Base-by-base conservation (phyloP, 768 basidiomycete genomes). In the Lactarius akahatsu region DNA sequence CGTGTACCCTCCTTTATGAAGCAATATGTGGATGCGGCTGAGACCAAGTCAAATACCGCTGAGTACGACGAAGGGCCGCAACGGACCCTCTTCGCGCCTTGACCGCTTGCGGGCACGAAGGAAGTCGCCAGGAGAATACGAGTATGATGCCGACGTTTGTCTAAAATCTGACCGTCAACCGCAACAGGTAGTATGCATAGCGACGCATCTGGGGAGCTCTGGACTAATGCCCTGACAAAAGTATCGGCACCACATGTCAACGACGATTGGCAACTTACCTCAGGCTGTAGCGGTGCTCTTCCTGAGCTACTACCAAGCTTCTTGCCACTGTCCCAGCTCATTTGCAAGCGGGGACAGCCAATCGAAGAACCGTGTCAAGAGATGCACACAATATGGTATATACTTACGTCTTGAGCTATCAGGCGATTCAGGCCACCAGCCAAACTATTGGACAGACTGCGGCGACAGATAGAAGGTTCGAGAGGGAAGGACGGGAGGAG, bases 261-360 rank as follows among this genome's bases (percentile, higher is more conserved):
- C 36, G 28, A 65, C 36, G 28, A 65, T 41, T 28, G 43, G 63
- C 18, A 32, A n/a, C 90, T 94, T 98, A 43, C 95, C 94, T 32
- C 6, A 6, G 32, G 6, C 32, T 8, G 96, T 94, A n/a, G 96
- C 96, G 0, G 92, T 94, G 74, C 92, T 95, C 0, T 96, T 96
- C 0, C 96, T 96, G 73, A 98, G 98, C 96, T 96, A 98, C 76
- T 94, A 90, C 96, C 96, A 1, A 97, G 83, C 71, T 95, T 90
- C 74, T 97, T 96, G 0, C 96, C 96, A 0, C 92, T 91, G 74
- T 98, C 98, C 0, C 96, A 96, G 18, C 89, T 87, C 36, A 13
- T 38, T 13, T 9, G 11, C 10, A 89, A 89, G 80, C 0, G 91
- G 86, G 0, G 88, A 83, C 0, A 95, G 95, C 2, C 89, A 88